These are phyloP conservation scores for Lepidium sativum DNA, from an alignment of 345 rosid species.

Conservation along the genomic window DNA sequence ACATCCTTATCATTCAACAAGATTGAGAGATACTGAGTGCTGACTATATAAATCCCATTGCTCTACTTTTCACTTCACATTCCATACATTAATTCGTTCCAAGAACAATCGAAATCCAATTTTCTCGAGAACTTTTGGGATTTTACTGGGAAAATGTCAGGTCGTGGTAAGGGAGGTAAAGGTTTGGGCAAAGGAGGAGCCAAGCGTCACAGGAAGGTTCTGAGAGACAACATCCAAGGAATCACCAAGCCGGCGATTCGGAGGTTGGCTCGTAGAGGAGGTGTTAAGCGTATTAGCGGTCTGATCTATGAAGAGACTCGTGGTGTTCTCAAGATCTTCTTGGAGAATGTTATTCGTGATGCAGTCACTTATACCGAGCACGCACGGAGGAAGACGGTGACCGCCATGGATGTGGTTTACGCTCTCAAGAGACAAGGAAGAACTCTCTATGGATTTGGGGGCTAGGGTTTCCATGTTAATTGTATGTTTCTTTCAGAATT, in stretches of 20 bases:
- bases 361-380: conserved; percentile 19
- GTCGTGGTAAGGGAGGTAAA: conserved; percentile 21
- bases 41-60: neutral
- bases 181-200: conserved; percentile 18
- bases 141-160: neutral
- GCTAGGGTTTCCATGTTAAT: neutral
- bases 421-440: conserved; percentile 20
- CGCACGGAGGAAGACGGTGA: conserved; percentile 18
- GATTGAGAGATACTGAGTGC: neutral
- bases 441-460: conserved; percentile 16
- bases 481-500: neutral
- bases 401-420: conserved; percentile 15
- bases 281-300: no score
- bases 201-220: conserved; percentile 14
- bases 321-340: conserved; percentile 18
- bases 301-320: neutral
- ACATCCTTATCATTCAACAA: neutral
- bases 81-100: neutral
- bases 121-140: neutral
- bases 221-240: conserved; percentile 13
- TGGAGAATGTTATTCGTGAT: conserved; percentile 17
- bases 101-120: neutral
- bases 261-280: no score
- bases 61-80: neutral
- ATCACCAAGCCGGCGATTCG: no score